A percentile compares a stretch with the other conserved stretches of the same genome.
Evolutionary conservation across 768 basidiomycete genomes (phyloP).

Genomic region (Dioszegia aurantiaca): DNA sequence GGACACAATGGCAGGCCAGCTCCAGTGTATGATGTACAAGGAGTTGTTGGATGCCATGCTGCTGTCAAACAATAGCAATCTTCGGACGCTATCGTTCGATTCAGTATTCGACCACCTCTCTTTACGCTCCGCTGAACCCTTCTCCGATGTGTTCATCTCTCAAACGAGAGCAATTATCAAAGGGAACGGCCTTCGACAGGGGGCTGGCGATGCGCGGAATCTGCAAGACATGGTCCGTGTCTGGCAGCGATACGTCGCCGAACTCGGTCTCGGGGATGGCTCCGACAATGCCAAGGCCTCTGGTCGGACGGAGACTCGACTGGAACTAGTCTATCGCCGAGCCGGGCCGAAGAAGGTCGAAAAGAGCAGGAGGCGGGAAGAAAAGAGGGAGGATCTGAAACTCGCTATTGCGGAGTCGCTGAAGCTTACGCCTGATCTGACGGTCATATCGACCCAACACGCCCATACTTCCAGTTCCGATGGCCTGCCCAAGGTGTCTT

Average conservation of each 20-base stretch:
- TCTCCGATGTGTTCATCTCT: constrained; percentile 44
- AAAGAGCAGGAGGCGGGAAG: constrained; percentile 2
- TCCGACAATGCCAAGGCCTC: background rate
- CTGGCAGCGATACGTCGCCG: constrained; percentile 41
- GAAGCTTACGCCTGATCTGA: constrained; percentile 10
- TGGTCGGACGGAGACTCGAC: constrained; percentile 37
- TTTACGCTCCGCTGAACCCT: constrained; percentile 27
- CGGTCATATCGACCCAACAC: no score
- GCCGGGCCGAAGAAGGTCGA: constrained; percentile 22
- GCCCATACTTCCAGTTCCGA: no score
- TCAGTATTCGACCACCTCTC: constrained; percentile 38
- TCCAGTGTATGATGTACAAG: constrained; percentile 54
- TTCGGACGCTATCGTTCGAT: constrained; percentile 30
- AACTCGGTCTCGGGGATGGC: constrained; percentile 49
- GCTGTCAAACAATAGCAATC: background rate
- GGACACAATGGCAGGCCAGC: constrained; percentile 46
- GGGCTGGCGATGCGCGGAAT: constrained; percentile 20
- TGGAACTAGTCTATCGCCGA: constrained; percentile 49
- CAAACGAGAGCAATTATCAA: constrained; percentile 41
- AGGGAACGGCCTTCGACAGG: constrained; percentile 40
- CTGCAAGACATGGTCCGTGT: constrained; percentile 34
- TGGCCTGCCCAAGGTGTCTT: no score
- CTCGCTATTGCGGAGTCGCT: constrained; percentile 36
- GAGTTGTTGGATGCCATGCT: constrained; percentile 50
- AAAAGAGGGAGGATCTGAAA: background rate